Percentiles rank a stretch among this genome's conserved stretches.
These are phyloP conservation scores for Aspergillus sp. DNA, from an alignment of 2,329 filamentous ascomycete genomes.

Conservation along the genomic window DNA sequence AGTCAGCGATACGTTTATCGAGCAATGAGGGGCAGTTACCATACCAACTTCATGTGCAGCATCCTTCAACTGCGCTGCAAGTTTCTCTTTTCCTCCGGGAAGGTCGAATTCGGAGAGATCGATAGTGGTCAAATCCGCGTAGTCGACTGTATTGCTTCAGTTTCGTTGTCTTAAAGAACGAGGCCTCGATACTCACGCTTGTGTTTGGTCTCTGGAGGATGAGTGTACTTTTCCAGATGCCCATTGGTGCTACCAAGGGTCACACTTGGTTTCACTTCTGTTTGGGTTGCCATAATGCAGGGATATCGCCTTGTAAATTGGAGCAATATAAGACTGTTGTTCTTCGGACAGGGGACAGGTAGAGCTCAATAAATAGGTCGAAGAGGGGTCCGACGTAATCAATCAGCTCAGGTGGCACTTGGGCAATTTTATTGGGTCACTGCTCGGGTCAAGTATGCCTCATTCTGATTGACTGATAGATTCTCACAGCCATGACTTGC, in stretches of 20 bases:
- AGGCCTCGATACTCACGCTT: slow-evolving; percentile 2
- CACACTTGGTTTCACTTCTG: background rate
- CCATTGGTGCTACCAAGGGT: background rate
- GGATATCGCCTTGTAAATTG: background rate
- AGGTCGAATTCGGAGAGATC: slow-evolving; percentile 49
- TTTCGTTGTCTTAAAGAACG: background rate
- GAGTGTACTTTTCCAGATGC: slow-evolving; percentile 6
- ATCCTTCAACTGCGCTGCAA: slow-evolving; percentile 49
- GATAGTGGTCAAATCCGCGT: slow-evolving; percentile 47
- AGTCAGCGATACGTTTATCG: background rate
- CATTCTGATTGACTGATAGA: too few species aligned
- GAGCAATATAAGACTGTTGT: too few species aligned
- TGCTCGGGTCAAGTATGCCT: too few species aligned
- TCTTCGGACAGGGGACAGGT: too few species aligned
- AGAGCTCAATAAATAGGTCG: too few species aligned
- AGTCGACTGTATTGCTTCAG: slow-evolving; percentile 8
- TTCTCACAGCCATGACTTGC: too few species aligned
- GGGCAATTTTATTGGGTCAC: too few species aligned
- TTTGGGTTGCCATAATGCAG: slow-evolving; percentile 1
- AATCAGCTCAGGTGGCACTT: too few species aligned
- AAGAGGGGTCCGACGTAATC: too few species aligned
- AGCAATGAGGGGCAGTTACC: background rate
- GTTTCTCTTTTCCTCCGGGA: slow-evolving; percentile 47
- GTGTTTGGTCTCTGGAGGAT: slow-evolving; percentile 6
- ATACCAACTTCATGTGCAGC: slow-evolving; percentile 41